These are phyloP conservation scores for Diaporthe destruens DNA, from an alignment of 2,329 filamentous ascomycete species.

Conservation along the genomic window DNA sequence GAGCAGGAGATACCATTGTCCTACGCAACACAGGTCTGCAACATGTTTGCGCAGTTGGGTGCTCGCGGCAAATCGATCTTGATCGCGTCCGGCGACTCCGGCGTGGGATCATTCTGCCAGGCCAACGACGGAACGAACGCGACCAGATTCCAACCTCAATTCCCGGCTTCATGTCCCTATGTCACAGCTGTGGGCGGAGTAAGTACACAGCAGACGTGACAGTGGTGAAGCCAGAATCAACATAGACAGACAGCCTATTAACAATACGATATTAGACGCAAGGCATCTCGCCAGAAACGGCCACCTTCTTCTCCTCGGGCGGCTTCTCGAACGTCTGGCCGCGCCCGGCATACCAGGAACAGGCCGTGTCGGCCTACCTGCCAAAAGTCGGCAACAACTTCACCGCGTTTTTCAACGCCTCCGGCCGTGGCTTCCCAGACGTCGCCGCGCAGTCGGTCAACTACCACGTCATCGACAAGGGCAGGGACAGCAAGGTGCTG, in stretches of 20 bases:
- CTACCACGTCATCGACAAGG: slow-evolving; percentile 56
- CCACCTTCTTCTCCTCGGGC: slow-evolving; percentile 61
- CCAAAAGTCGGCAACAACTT: slow-evolving; percentile 15
- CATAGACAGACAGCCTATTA: not conserved
- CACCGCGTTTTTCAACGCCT: slow-evolving; percentile 39
- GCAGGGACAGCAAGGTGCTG: slow-evolving; percentile 45
- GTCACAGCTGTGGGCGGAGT: slow-evolving; percentile 74
- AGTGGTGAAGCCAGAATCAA: not conserved
- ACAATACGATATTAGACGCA: slow-evolving; percentile 53
- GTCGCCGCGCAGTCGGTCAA: slow-evolving; percentile 60
- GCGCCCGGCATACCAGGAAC: slow-evolving; percentile 43
- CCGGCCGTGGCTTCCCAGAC: slow-evolving; percentile 72
- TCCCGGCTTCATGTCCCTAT: slow-evolving; percentile 76
- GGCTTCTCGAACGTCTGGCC: slow-evolving; percentile 49
- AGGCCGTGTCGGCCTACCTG: slow-evolving; percentile 40
- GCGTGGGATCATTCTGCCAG: slow-evolving; percentile 69
- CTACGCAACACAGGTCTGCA: slow-evolving; percentile 71
- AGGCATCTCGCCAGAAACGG: slow-evolving; percentile 49
- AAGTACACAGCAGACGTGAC: not conserved
- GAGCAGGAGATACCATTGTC: slow-evolving; percentile 69
- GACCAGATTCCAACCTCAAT: slow-evolving; percentile 69
- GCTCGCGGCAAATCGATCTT: slow-evolving; percentile 73
- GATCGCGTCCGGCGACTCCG: slow-evolving; percentile 69
- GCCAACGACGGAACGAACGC: slow-evolving; percentile 67
- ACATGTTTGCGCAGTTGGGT: slow-evolving; percentile 72